phyloP scores from a whole-genome alignment of 2,329 filamentous ascomycete species.

The Calonectria leucothoes region DNA sequence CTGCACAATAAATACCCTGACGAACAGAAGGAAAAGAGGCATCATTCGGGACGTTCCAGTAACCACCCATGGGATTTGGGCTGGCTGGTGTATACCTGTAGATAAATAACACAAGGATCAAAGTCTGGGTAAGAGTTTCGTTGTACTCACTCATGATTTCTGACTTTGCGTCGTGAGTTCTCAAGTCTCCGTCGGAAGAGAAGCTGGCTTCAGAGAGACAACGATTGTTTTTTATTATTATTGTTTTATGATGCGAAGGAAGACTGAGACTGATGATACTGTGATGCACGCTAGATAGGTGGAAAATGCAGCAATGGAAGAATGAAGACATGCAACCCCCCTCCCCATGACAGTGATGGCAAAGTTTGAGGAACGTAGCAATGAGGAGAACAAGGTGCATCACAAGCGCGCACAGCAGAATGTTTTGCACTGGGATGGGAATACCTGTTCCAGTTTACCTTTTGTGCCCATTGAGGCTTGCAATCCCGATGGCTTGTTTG shows the following conservation, averaged over 20 bases:
- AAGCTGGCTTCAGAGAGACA: neutral
- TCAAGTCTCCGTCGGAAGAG: neutral
- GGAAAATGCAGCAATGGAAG: neutral
- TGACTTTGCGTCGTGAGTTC: neutral
- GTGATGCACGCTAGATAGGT: neutral
- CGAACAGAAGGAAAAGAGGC: neutral
- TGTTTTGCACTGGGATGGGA: neutral
- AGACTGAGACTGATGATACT: neutral
- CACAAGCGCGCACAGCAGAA: neutral
- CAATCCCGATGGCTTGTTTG: constrained; percentile 11
- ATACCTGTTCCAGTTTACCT: neutral
- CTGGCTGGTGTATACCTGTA: neutral
- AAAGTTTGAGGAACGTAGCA: neutral
- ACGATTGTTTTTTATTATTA: neutral
- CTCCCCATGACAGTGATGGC: neutral
- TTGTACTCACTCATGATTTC: neutral
- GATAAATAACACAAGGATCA: neutral
- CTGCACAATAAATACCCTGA: neutral
- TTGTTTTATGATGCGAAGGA: neutral
- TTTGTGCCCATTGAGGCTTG: neutral
- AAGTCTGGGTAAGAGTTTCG: neutral
- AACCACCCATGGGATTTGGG: neutral
- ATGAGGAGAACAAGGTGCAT: neutral
- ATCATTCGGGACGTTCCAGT: neutral
- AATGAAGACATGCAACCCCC: neutral